These are phyloP conservation scores for Sporothrix brasiliensis DNA, from an alignment of 2,329 filamentous ascomycete species.

Conservation along the genomic window DNA sequence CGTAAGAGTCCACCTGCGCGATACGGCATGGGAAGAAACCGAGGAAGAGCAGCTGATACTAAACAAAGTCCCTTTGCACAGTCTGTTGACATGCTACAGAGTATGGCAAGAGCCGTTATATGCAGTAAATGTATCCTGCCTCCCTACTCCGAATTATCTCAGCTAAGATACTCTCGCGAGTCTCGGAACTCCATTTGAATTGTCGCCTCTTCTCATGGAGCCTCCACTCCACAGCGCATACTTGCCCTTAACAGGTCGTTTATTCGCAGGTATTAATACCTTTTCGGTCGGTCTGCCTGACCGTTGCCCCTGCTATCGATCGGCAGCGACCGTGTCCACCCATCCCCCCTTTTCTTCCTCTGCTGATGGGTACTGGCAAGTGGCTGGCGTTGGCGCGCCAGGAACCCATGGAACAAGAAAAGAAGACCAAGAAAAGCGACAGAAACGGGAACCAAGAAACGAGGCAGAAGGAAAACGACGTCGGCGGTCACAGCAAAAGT, in stretches of 20 bases:
- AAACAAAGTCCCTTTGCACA: neutral
- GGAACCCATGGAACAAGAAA: constrained; percentile 13
- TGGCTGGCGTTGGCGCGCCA: constrained; percentile 23
- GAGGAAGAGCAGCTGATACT: constrained; percentile 14
- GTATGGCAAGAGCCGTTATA: neutral
- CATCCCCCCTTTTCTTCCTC: constrained; percentile 20
- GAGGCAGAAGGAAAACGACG: neutral
- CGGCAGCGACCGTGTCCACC: constrained; percentile 26
- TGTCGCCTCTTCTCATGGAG: neutral
- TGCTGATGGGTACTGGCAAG: neutral
- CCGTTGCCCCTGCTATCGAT: constrained; percentile 28
- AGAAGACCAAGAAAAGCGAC: constrained; percentile 12
- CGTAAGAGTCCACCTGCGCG: constrained; percentile 13
- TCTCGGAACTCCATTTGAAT: neutral
- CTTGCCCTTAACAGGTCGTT: neutral
- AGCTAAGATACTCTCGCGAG: neutral
- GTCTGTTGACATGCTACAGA: constrained; percentile 13
- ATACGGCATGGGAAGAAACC: constrained; percentile 2
- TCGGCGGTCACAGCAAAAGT: neutral
- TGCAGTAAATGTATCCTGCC: neutral
- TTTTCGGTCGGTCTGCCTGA: neutral
- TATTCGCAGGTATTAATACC: constrained; percentile 13
- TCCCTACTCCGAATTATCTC: no score
- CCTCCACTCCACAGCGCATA: no score
- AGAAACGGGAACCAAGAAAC: constrained; percentile 19